Evolutionary conservation across 768 basidiomycete genomes (phyloP).

Genomic region (Tylopilus plumbeoviolaceoides): DNA sequence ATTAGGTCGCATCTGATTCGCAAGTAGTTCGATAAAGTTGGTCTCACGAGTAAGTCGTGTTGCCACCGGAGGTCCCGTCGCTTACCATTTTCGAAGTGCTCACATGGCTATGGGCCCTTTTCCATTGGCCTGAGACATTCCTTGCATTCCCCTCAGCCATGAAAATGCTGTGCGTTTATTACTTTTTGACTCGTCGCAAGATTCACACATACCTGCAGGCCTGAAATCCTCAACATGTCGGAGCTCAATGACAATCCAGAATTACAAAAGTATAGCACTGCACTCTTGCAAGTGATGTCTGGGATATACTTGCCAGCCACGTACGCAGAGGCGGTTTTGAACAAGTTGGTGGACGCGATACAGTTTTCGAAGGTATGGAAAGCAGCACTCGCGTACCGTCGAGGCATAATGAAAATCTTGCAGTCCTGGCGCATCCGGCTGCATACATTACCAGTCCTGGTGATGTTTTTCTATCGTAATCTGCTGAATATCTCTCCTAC

Average conservation of each 20-base stretch:
- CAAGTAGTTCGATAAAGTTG: conserved; percentile 79
- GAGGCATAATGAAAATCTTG: conserved; percentile 8
- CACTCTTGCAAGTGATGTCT: conserved; percentile 78
- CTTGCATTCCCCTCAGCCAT: conserved; percentile 75
- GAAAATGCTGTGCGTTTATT: conserved; percentile 62
- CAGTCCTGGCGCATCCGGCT: conserved; percentile 91
- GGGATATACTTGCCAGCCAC: conserved; percentile 71
- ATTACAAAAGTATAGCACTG: conserved; percentile 74
- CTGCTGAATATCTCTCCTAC: conserved; percentile 68
- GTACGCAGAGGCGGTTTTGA: conserved; percentile 57
- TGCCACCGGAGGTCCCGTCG: neutral
- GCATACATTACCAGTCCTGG: conserved; percentile 81
- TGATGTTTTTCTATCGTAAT: conserved; percentile 90
- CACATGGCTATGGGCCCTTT: conserved; percentile 75
- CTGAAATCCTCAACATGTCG: conserved; percentile 85
- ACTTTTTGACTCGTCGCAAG: neutral
- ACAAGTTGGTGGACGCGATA: conserved; percentile 64
- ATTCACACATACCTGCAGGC: conserved; percentile 42
- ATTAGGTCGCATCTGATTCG: conserved; percentile 11
- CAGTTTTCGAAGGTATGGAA: conserved; percentile 67
- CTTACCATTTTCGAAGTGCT: conserved; percentile 48
- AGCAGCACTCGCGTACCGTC: neutral
- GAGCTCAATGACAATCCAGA: conserved; percentile 86
- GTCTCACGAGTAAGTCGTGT: conserved; percentile 60
- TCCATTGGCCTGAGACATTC: conserved; percentile 70